Evolutionary conservation across 2,329 filamentous ascomycete genomes (phyloP), one percentile per base, ranked within the genome.

Genomic region (Aureobasidium pullulans): DNA sequence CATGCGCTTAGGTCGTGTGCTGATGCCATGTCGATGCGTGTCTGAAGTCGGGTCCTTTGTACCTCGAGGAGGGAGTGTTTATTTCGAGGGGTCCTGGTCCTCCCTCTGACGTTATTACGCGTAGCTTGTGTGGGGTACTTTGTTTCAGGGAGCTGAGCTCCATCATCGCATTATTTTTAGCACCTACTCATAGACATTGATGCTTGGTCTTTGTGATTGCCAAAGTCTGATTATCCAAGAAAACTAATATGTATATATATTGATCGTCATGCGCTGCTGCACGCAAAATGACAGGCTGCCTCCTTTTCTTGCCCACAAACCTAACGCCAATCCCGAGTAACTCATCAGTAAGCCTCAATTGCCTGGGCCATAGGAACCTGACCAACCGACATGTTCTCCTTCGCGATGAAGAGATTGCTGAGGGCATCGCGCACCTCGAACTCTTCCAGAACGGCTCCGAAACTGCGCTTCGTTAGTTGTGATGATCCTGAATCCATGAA

Each of bases 371-470:
- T 50, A 19, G 56, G 29, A 31, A 47, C 43, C 19, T 61, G 57
- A 11, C 39, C 39, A 16, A 54, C 11, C 4, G 65, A 61, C 32
- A 64, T 58, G 23, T 59, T 62, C 49, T 66, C 68, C 72, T 85
- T 87, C 29, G 79, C 80, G 8, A 82, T 84, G 64, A 90, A 78
- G 28, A 90, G 79, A 39, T 80, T 86, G 68, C 87, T 87, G 59
- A 96, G 73, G 23, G 90, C 90, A 75, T 96, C 92, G 52, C 82
- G 78, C 39, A 90, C 82, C 73, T 90, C 87, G 66, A 88, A 88
- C 63, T 88, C 84, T 69, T 88, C 85, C 61, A 88, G 75, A 0
- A 88, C 85, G 34, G 85, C 85, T 32, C 85, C 85, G 65, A 88
- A 88, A 6, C 81, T 83, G 62, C 19, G 43, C 29, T n/a, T 11